phyloP scores from a whole-genome alignment of 1,284 basidiomycete species.

The Wallemia ichthyophaga region DNA sequence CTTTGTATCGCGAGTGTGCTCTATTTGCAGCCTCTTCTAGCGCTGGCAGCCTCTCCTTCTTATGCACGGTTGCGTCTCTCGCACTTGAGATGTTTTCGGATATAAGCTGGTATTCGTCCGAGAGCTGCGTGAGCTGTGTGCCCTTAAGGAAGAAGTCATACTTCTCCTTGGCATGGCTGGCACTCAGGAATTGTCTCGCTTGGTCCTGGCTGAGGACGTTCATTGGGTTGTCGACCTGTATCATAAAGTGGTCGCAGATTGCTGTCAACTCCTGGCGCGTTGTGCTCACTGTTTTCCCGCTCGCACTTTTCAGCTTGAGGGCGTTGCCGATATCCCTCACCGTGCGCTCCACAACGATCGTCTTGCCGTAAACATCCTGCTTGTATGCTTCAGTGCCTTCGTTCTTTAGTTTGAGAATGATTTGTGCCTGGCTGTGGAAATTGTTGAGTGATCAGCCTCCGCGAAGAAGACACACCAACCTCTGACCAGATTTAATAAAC shows the following conservation, averaged over 20 bases:
- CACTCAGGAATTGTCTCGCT: slow-evolving; percentile 57
- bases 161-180: slow-evolving; percentile 54
- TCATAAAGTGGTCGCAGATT: slow-evolving; percentile 78
- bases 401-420: slow-evolving; percentile 58
- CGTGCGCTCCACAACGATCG: slow-evolving; percentile 53
- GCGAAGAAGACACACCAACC: slow-evolving; percentile 20
- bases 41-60: slow-evolving; percentile 37
- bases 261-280: slow-evolving; percentile 58
- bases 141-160: slow-evolving; percentile 91
- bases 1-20: slow-evolving; percentile 30
- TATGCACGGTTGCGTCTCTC: slow-evolving; percentile 24
- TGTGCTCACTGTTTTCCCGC: slow-evolving; percentile 35
- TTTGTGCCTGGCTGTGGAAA: slow-evolving; percentile 29
- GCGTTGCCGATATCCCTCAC: slow-evolving; percentile 41
- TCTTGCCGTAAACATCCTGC: slow-evolving; percentile 47
- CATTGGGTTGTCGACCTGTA: slow-evolving; percentile 89
- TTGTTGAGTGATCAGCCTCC: slow-evolving; percentile 1
- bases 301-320: slow-evolving; percentile 52
- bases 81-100: slow-evolving; percentile 38
- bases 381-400: slow-evolving; percentile 64
- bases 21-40: slow-evolving; percentile 30
- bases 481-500: slow-evolving; percentile 59
- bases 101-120: slow-evolving; percentile 53
- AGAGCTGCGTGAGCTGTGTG: slow-evolving; percentile 65
- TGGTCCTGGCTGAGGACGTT: slow-evolving; percentile 40